phyloP scores from a whole-genome alignment of 257 asterid species.

The Anisodus tanguticus region DNA sequence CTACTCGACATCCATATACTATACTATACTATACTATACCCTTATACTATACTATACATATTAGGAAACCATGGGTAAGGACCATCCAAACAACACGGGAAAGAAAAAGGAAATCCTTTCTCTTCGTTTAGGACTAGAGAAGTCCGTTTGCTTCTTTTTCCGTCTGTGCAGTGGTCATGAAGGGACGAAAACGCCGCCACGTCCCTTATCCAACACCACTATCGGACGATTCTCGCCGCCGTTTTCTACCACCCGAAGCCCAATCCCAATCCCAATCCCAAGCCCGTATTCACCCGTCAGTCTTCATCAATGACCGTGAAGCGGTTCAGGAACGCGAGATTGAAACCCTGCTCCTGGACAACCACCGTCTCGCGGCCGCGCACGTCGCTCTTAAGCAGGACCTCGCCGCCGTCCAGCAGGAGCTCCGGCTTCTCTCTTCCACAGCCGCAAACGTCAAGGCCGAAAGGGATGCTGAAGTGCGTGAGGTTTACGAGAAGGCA shows the following conservation, averaged over 20 bases:
- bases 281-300: slow-evolving; percentile 32
- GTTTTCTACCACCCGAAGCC: slow-evolving; percentile 37
- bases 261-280: slow-evolving; percentile 34
- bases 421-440: slow-evolving; percentile 65
- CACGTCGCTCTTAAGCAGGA: slow-evolving; percentile 77
- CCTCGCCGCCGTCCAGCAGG: slow-evolving; percentile 56
- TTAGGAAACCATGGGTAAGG: too few relatives aligned
- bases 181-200: slow-evolving; percentile 28
- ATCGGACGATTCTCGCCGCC: slow-evolving; percentile 36
- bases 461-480: slow-evolving; percentile 73
- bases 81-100: too few relatives aligned
- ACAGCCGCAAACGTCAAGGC: slow-evolving; percentile 62
- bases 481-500: slow-evolving; percentile 65
- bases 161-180: slow-evolving; percentile 32
- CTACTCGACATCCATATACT: too few relatives aligned
- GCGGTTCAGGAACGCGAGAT: slow-evolving; percentile 67
- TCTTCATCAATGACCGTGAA: slow-evolving; percentile 50
- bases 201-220: slow-evolving; percentile 34
- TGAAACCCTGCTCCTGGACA: slow-evolving; percentile 68
- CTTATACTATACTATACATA: too few relatives aligned
- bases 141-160: neutral
- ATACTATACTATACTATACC: too few relatives aligned
- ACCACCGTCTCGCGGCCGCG: slow-evolving; percentile 72
- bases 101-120: too few relatives aligned
- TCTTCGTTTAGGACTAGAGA: neutral